Conservation (phyloP, 768 basidiomycete genomes). For the Hydnomerulius pinastri region DNA sequence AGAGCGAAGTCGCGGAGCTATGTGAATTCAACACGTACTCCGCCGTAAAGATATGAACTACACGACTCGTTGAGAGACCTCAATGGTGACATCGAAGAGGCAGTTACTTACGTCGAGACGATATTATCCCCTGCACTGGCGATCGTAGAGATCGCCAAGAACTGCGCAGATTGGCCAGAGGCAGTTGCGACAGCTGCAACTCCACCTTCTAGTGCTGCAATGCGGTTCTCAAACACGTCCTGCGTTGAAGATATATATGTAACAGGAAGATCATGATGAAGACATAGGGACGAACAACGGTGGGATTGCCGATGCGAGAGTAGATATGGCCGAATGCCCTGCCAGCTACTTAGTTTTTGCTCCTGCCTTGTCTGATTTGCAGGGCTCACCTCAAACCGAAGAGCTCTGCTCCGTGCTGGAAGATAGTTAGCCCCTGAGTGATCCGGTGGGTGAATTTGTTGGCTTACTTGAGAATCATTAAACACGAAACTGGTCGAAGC, state of each 20-base stretch:
- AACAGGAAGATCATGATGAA: neutral
- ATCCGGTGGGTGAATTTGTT: neutral
- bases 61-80: neutral
- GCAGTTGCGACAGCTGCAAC: constrained; percentile 56
- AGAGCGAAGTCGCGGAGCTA: neutral
- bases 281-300: constrained; percentile 41
- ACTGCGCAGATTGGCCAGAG: constrained; percentile 65
- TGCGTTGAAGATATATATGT: constrained; percentile 13
- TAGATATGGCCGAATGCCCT: constrained; percentile 52
- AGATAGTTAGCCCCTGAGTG: constrained; percentile 4
- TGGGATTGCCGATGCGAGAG: constrained; percentile 58
- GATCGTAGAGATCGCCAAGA: constrained; percentile 56
- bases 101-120: constrained; percentile 48
- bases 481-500: constrained; percentile 58
- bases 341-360: neutral
- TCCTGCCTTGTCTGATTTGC: no score
- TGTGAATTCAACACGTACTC: constrained; percentile 38
- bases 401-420: constrained; percentile 55
- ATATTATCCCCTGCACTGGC: constrained; percentile 64
- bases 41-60: constrained; percentile 60
- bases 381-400: constrained; percentile 46
- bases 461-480: constrained; percentile 49
- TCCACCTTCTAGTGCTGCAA: constrained; percentile 66
- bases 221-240: constrained; percentile 68
- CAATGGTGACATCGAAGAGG: neutral